Evolutionary conservation across 176 grass and related monocot genomes (phyloP).

Genomic region (Dendrocalamus sinicus): DNA sequence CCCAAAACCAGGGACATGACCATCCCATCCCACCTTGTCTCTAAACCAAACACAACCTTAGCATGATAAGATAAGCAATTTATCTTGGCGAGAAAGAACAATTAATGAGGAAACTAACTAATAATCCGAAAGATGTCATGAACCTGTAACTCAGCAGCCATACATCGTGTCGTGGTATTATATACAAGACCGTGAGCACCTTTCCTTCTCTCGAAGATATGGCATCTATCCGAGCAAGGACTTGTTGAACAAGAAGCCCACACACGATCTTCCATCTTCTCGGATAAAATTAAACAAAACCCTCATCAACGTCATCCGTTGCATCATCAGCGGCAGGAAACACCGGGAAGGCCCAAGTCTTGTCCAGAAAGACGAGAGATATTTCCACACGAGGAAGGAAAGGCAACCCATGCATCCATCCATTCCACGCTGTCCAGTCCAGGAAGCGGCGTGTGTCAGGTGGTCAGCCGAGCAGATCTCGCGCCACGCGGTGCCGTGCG

Average conservation of each 20-base stretch:
- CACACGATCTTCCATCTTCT: neutral
- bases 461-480: conserved; percentile 27
- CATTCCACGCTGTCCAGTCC: too few relatives aligned
- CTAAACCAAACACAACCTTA: too few relatives aligned
- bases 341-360: neutral
- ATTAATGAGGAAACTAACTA: neutral
- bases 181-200: too few relatives aligned
- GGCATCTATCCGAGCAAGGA: neutral
- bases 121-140: neutral
- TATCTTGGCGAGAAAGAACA: neutral
- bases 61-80: neutral
- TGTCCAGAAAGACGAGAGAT: neutral
- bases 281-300: too few relatives aligned
- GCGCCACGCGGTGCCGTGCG: neutral
- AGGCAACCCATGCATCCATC: too few relatives aligned
- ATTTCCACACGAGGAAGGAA: neutral
- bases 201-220: too few relatives aligned
- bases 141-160: neutral
- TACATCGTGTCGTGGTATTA: too few relatives aligned
- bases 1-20: too few relatives aligned
- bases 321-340: neutral
- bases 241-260: neutral
- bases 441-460: conserved; percentile 18
- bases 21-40: too few relatives aligned
- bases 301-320: neutral